Conservation (phyloP, 768 basidiomycete species). For the Mycena vulgaris region DNA sequence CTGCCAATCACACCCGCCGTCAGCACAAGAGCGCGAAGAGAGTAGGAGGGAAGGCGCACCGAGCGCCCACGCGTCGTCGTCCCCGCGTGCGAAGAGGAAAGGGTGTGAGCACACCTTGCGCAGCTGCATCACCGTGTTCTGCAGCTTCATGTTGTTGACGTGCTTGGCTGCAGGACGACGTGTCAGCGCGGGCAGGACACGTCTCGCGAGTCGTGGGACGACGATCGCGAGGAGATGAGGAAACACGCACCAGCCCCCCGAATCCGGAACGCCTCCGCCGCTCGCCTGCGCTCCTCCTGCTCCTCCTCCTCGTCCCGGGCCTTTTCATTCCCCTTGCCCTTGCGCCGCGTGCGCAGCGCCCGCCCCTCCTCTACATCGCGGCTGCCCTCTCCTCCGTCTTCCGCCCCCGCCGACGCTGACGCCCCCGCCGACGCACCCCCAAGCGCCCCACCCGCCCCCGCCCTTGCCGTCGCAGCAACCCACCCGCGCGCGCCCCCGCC, state of each 20-base stretch:
- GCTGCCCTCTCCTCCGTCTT: too few relatives aligned
- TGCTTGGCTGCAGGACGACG: constrained; percentile 72
- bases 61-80: constrained; percentile 24
- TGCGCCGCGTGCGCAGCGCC: constrained; percentile 60
- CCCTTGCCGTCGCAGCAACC: constrained; percentile 54
- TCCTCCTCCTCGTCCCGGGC: constrained; percentile 41
- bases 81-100: constrained; percentile 73
- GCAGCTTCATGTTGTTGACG: constrained; percentile 93
- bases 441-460: constrained; percentile 50
- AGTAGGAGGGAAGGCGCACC: neutral
- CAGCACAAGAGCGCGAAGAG: neutral
- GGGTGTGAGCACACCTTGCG: constrained; percentile 98
- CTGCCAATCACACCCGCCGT: neutral
- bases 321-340: constrained; percentile 45
- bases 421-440: neutral
- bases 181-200: too few relatives aligned
- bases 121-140: constrained; percentile 97
- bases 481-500: constrained; percentile 79
- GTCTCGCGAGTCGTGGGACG: too few relatives aligned
- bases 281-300: constrained; percentile 58
- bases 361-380: constrained; percentile 37
- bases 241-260: constrained; percentile 70
- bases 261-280: constrained; percentile 67
- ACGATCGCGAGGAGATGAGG: neutral
- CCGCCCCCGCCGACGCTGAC: too few relatives aligned